phyloP scores from a whole-genome alignment of 805 yeast genomes.

The Ascoidea tarda region DNA sequence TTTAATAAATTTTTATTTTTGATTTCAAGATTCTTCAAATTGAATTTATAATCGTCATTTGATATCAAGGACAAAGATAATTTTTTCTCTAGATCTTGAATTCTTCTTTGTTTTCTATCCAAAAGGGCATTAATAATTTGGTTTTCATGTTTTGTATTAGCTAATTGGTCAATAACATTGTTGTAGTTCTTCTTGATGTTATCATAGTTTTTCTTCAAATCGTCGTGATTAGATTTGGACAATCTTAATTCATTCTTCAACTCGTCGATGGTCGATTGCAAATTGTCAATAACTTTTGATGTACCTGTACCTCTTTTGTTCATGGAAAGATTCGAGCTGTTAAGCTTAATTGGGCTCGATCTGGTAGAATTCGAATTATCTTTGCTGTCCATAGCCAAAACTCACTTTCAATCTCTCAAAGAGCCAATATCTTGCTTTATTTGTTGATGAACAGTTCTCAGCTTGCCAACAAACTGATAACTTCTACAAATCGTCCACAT shows the following conservation, averaged over 20 bases:
- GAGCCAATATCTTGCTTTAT: no score
- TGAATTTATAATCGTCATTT: conserved; percentile 34
- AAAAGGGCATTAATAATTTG: conserved; percentile 58
- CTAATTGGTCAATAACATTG: conserved; percentile 44
- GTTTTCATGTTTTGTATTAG: conserved; percentile 64
- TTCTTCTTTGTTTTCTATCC: conserved; percentile 55
- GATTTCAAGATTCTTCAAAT: conserved; percentile 33
- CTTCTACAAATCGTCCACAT: no score
- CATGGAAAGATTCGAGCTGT: no score
- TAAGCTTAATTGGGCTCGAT: no score
- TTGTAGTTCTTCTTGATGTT: conserved; percentile 34
- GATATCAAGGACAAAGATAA: conserved; percentile 30
- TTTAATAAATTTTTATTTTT: conserved; percentile 34
- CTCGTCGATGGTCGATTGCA: conserved; percentile 32
- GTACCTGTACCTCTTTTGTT: conserved; percentile 3
- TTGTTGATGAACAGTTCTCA: no score
- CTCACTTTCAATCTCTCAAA: no score
- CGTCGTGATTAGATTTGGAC: conserved; percentile 25
- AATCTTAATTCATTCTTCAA: conserved; percentile 31
- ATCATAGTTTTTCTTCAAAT: conserved; percentile 38
- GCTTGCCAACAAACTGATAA: no score
- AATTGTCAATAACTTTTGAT: conserved; percentile 15
- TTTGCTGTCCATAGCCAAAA: no score
- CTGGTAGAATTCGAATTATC: no score
- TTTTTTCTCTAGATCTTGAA: conserved; percentile 50